Conservation (phyloP, 1,284 basidiomycete species). For the Cryptococcus wingfieldii region DNA sequence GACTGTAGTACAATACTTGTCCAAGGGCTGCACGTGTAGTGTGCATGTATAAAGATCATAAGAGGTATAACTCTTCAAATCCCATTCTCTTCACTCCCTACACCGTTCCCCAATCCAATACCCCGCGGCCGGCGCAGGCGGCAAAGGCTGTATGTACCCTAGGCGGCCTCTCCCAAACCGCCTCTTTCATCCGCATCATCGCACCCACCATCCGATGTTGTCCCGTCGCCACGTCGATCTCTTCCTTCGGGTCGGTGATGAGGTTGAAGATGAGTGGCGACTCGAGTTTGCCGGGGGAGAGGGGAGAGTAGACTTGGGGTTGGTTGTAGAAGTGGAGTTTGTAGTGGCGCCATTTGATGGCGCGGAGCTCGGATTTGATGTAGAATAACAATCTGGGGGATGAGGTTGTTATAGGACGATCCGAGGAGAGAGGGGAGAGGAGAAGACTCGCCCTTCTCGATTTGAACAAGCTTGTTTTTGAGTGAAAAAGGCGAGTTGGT, state of each 20-base stretch:
- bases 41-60: no score
- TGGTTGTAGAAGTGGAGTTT: conserved; percentile 1
- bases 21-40: no score
- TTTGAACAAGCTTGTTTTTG: no score
- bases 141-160: not conserved
- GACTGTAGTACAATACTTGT: no score
- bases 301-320: not conserved
- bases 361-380: conserved; percentile 2
- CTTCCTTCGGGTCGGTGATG: conserved; percentile 3
- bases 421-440: no score
- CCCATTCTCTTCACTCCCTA: no score
- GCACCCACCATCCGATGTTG: not conserved
- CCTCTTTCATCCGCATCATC: conserved; percentile 1
- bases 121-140: not conserved
- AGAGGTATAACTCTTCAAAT: no score
- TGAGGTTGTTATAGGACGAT: no score
- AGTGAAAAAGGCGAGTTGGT: no score
- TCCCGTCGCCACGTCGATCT: not conserved
- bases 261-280: conserved; percentile 2
- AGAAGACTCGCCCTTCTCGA: no score
- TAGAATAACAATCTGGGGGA: not conserved
- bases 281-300: not conserved
- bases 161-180: not conserved
- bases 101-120: no score
- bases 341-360: conserved; percentile 3